These are phyloP conservation scores for Xylariaceae sp. DNA, from an alignment of 2,329 filamentous ascomycete genomes.

Conservation along the genomic window DNA sequence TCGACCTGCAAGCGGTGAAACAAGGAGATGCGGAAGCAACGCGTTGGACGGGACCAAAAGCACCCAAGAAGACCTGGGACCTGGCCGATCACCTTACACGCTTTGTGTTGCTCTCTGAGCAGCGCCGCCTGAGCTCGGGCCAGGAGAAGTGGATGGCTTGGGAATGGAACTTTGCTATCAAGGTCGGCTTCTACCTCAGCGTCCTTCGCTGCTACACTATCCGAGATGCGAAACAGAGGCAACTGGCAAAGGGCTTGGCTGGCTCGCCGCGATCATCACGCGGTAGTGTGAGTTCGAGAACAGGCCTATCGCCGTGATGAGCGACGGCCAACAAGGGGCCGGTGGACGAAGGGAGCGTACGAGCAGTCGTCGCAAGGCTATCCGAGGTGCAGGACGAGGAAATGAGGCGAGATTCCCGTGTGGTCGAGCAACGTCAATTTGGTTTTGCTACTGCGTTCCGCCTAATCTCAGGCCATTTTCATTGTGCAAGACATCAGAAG, in stretches of 20 bases:
- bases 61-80: slow-evolving; percentile 24
- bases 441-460: no score
- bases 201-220: slow-evolving; percentile 27
- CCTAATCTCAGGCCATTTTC: no score
- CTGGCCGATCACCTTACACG: slow-evolving; percentile 26
- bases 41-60: slow-evolving; percentile 18
- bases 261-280: neutral
- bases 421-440: no score
- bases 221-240: slow-evolving; percentile 22
- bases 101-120: slow-evolving; percentile 28
- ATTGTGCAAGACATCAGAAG: no score
- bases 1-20: slow-evolving; percentile 28
- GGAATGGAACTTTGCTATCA: slow-evolving; percentile 19
- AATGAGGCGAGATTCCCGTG: no score
- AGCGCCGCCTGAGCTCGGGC: slow-evolving; percentile 18
- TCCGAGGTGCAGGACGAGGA: no score
- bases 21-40: slow-evolving; percentile 20
- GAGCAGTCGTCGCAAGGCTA: no score
- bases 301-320: slow-evolving; percentile 1
- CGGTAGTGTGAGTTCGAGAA: slow-evolving; percentile 12
- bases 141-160: slow-evolving; percentile 22
- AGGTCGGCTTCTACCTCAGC: slow-evolving; percentile 24
- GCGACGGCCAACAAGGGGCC: neutral
- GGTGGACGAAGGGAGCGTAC: neutral
- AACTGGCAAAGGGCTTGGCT: slow-evolving; percentile 10